Conservation (phyloP, 2,329 filamentous ascomycete species). For the Graphiopsis chlorocephala region DNA sequence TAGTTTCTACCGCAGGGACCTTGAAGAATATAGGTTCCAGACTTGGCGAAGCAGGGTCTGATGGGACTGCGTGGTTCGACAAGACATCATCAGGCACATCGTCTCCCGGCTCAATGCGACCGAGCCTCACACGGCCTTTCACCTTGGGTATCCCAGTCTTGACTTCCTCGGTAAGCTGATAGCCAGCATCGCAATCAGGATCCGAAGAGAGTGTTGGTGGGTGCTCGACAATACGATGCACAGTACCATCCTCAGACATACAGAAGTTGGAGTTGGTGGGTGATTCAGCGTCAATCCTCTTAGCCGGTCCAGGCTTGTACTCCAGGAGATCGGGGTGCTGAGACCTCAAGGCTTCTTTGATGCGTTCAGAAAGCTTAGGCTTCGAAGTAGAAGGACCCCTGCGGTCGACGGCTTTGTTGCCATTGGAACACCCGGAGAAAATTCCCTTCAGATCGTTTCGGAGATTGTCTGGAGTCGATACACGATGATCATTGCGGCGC, state of each 20-base stretch:
- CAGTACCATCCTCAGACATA: background rate
- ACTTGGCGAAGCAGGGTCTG: background rate
- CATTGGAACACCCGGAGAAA: background rate
- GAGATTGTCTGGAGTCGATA: background rate
- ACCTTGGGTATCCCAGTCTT: background rate
- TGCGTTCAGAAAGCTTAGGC: background rate
- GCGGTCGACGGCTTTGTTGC: background rate
- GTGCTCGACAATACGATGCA: background rate
- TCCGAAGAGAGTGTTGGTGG: background rate
- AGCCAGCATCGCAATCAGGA: background rate
- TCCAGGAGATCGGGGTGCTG: background rate
- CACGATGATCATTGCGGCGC: background rate
- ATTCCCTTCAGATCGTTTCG: background rate
- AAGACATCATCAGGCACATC: background rate
- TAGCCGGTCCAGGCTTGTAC: background rate
- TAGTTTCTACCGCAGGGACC: background rate
- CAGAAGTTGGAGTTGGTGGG: background rate
- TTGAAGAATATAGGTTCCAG: background rate
- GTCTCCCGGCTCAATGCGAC: background rate
- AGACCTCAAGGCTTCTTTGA: background rate
- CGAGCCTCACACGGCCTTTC: background rate
- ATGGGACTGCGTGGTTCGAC: background rate
- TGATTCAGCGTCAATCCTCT: background rate
- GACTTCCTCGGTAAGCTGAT: background rate
- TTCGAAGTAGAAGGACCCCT: background rate